Evolutionary conservation across 2,329 filamentous ascomycete species (phyloP), one percentile per base, ranked within the genome.

Genomic region (Corynespora cassiicola): DNA sequence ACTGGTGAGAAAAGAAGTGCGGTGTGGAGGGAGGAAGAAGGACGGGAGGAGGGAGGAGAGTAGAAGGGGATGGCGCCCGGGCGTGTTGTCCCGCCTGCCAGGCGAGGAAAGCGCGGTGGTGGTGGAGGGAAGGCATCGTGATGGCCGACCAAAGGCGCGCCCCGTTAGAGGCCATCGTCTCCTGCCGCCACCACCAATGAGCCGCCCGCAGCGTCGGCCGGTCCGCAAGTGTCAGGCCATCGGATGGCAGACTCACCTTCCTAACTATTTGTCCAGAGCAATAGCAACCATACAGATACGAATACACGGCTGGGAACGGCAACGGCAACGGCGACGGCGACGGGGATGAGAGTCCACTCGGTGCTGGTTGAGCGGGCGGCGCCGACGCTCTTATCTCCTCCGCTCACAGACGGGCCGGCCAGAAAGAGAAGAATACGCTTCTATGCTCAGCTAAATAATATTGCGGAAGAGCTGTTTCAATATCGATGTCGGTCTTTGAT

Each of bases 1-100:
- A 66, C 43, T 66, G 54, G 63, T 64, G 59, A 65, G 57, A 60
- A 65, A 48, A 63, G 63, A 63, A 64, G 63, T 66, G 61, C 45
- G 43, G 54, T 58, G 49, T 36, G 42, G 42, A 37, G 37, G 39
- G 57, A 49, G 46, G 60, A 58, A 56, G 52, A 58, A 54, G 48
- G 50, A 42, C 45, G 37, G 50, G 30, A 31, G 24, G 45, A 49
- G 19, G 49, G 38, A 36, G 39, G 29, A 37, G 23, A 31, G 40
- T 49, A 51, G 45, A 49, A 43, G 48, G 47, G 44, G 44, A 33
- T 39, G 41, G 50, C 44, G 46, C 38, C 37, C 35, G 47, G 41
- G 47, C 48, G 28, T 53, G 51, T 50, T 56, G 47, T 49, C 48
- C 24, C 47, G 47, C 43, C 46, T 47, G 29, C 51, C 40, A 42